These are phyloP conservation scores for Closterium sp. DNA, from an alignment of 139 green algal genomes.

Conservation along the genomic window DNA sequence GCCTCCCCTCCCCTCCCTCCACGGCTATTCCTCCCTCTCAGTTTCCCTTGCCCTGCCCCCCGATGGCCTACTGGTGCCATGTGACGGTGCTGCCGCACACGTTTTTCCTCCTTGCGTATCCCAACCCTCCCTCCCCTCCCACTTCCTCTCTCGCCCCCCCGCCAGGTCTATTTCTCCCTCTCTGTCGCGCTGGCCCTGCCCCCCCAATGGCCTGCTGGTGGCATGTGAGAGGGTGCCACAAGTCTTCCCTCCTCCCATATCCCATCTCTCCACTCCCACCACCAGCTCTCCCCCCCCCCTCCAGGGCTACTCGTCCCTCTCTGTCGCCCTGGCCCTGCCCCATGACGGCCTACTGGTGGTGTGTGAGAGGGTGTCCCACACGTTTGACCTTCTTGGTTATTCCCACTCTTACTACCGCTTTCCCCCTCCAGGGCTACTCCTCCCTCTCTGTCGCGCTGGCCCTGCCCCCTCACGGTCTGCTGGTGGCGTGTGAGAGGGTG, in stretches of 20 bases:
- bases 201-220: conserved; percentile 41
- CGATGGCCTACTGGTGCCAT: too few relatives aligned
- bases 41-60: too few relatives aligned
- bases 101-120: background rate
- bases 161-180: conserved; percentile 49
- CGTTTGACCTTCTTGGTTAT: too few relatives aligned
- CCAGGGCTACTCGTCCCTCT: background rate
- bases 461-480: conserved; percentile 29
- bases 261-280: too few relatives aligned
- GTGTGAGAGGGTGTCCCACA: conserved; percentile 41
- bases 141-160: too few relatives aligned
- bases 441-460: conserved; percentile 52
- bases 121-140: background rate
- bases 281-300: too few relatives aligned
- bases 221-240: conserved; percentile 48
- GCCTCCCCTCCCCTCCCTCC: too few relatives aligned
- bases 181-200: conserved; percentile 49
- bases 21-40: too few relatives aligned
- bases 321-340: background rate
- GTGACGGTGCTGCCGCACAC: too few relatives aligned
- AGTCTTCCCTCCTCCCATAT: too few relatives aligned
- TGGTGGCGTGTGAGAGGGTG: conserved; percentile 53
- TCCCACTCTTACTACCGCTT: too few relatives aligned
- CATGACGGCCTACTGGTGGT: conserved; percentile 46
- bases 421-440: conserved; percentile 41